Evolutionary conservation across 140 eudicot species (phyloP), one percentile per base, ranked within the genome.

Genomic region (Oenanthe javanica): DNA sequence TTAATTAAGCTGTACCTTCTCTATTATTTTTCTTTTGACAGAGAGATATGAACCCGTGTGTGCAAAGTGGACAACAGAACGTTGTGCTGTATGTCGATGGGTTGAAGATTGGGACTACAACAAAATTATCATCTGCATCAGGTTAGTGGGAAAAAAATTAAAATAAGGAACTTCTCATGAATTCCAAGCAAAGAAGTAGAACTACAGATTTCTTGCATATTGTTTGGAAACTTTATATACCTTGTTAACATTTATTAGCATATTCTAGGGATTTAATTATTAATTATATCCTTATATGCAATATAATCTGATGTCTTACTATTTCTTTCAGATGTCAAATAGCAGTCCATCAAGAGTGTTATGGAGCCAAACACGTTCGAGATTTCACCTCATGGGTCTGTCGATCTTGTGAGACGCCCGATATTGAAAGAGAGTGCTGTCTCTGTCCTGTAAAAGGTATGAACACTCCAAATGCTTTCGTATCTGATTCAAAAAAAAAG

Each of bases 381-480:
- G 97, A 95, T 88, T 91, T 95, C 84, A 92, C 99, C 81, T 95
- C 99, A 21, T 95, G 97, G 99, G 99, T 95, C 75, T 95, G 99
- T 81, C 84, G 93, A 79, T 89, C 96, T 64, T 95, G 99, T 81
- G 97, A 95, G 86, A 92, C 99, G 63, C 99, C 99, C 45, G 86
- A 95, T 42, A 86, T 95, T 78, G 95, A 92, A 80, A 87, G 99
- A 51, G 91, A 92, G 81, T 95, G 99, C 52, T 95, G 99, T 87
- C 97, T 95, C 79, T 95, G 99, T 85, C 99, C 99, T 79, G 97
- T 95, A 67, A 95, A 92, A 92, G 99, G 99, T 80, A 84, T 76
- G 86, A 57, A 81, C 72, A 74, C 79, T 80, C 64, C 70, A 21
- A 36, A 61, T 77, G 6, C 43, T 23, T n/a, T 66, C 48, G 40